Conservation (phyloP, 2,329 filamentous ascomycete species). For the Penicillium vulpinum region DNA sequence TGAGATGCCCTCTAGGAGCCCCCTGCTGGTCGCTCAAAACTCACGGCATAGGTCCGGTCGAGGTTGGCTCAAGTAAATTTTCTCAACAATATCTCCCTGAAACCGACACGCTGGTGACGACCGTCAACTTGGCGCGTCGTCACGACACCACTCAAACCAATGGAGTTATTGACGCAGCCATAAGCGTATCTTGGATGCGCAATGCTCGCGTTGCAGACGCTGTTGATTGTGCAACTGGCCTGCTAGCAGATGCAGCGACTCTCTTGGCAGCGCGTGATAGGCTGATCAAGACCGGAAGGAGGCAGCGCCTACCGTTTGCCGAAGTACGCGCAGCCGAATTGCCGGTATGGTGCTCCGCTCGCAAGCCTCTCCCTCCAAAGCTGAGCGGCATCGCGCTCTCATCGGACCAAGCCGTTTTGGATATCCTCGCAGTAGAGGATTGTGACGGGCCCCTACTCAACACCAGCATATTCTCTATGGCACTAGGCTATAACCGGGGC, state of each 20-base stretch:
- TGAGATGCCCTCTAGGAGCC: constrained; percentile 7
- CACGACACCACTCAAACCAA: constrained; percentile 4
- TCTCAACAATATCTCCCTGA: constrained; percentile 9
- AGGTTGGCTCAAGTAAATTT: constrained; percentile 7
- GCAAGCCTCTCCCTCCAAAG: constrained; percentile 13
- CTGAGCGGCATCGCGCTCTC: constrained; percentile 15
- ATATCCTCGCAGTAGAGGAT: constrained; percentile 2
- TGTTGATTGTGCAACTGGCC: constrained; percentile 13
- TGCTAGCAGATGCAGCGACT: constrained; percentile 6
- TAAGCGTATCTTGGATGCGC: constrained; percentile 14
- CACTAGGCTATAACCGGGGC: constrained; percentile 12
- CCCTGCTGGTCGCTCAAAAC: constrained; percentile 11
- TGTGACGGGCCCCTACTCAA: constrained; percentile 15
- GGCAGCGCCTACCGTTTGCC: constrained; percentile 4
- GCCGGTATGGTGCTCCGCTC: constrained; percentile 7
- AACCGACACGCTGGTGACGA: constrained; percentile 10
- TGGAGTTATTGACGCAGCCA: constrained; percentile 5
- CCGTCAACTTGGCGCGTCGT: constrained; percentile 13
- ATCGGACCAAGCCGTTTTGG: neutral
- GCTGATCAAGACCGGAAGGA: neutral
- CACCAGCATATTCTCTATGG: constrained; percentile 13
- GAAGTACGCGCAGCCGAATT: constrained; percentile 7
- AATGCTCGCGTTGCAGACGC: constrained; percentile 15
- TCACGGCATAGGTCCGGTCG: constrained; percentile 8
- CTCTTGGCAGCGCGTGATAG: constrained; percentile 15